Percentiles rank a stretch among this genome's conserved stretches.
Evolutionary conservation across 208 protist species (phyloP).

Genomic region (Strigomonas culicis): DNA sequence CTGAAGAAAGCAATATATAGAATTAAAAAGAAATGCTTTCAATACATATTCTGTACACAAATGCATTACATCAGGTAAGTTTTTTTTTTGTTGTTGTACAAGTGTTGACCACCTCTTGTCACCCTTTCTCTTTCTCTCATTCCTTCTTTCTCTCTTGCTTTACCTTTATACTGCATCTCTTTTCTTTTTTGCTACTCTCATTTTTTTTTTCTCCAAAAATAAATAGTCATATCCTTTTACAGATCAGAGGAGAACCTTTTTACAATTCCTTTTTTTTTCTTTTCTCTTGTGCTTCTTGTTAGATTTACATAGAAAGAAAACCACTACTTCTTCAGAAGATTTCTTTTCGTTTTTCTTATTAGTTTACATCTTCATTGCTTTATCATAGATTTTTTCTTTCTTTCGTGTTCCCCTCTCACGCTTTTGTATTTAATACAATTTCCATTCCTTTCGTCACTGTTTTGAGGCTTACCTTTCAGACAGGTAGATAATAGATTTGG

Average conservation of each 20-base stretch:
- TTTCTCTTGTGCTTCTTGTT: background rate
- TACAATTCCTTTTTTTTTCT: background rate
- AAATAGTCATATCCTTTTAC: slow-evolving; percentile 1
- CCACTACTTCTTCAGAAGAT: background rate
- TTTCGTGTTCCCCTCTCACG: background rate
- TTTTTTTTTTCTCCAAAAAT: slow-evolving; percentile 4
- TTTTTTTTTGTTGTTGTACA: background rate
- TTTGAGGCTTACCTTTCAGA: slow-evolving; percentile 10
- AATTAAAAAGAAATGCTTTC: slow-evolving; percentile 9
- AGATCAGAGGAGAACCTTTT: no score
- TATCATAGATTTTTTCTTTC: slow-evolving; percentile 10
- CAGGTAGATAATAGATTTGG: background rate
- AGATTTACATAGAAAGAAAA: background rate
- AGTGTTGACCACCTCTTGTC: slow-evolving; percentile 13
- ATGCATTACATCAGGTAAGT: slow-evolving; percentile 13
- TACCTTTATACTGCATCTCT: background rate
- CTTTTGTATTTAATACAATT: slow-evolving; percentile 14
- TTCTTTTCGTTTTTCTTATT: slow-evolving; percentile 5
- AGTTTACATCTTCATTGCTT: slow-evolving; percentile 4
- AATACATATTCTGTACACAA: slow-evolving; percentile 21
- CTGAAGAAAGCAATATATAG: no score
- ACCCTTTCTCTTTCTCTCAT: slow-evolving; percentile 5
- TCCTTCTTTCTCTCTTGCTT: background rate
- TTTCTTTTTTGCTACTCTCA: slow-evolving; percentile 11
- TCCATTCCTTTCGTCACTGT: slow-evolving; percentile 2